These are phyloP conservation scores for Cercophora newfieldiana DNA, from an alignment of 495 filamentous ascomycete genomes.

Conservation along the genomic window DNA sequence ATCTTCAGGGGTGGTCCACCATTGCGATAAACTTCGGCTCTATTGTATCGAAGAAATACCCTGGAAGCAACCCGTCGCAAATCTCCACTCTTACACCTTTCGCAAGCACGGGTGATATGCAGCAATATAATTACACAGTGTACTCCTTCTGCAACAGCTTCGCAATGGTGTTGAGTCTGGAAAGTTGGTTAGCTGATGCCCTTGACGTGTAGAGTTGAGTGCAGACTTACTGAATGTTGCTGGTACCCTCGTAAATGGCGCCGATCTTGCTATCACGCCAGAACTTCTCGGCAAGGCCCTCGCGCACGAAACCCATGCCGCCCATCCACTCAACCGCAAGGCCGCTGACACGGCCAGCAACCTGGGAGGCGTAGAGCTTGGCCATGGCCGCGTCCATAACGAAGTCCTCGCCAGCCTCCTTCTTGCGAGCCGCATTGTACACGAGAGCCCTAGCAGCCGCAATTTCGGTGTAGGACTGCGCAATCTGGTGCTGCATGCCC, in stretches of 20 bases:
- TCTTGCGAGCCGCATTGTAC: conserved; percentile 95
- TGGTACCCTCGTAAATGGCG: conserved; percentile 95
- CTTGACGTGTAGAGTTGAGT: background rate
- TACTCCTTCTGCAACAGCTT: conserved; percentile 92
- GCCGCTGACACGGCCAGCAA: conserved; percentile 83
- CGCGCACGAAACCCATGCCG: conserved; percentile 93
- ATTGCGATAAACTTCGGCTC: background rate
- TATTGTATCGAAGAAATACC: background rate
- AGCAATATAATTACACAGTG: conserved; percentile 48
- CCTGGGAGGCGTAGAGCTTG: conserved; percentile 91
- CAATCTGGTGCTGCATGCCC: conserved; percentile 98
- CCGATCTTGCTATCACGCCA: conserved; percentile 98
- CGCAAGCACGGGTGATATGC: background rate
- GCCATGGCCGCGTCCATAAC: conserved; percentile 97
- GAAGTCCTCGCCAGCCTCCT: conserved; percentile 95
- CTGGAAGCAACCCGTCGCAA: background rate
- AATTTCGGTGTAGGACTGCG: conserved; percentile 94
- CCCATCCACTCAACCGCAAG: conserved; percentile 98
- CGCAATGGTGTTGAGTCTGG: conserved; percentile 87
- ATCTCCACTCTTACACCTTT: background rate
- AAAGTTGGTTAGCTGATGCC: conserved; percentile 50
- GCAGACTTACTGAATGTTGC: conserved; percentile 57
- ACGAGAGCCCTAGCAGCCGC: conserved; percentile 86
- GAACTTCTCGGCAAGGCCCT: conserved; percentile 97
- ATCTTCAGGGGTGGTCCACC: background rate